Conservation (phyloP, 1,284 basidiomycete genomes). For the Naganishia liquefaciens region DNA sequence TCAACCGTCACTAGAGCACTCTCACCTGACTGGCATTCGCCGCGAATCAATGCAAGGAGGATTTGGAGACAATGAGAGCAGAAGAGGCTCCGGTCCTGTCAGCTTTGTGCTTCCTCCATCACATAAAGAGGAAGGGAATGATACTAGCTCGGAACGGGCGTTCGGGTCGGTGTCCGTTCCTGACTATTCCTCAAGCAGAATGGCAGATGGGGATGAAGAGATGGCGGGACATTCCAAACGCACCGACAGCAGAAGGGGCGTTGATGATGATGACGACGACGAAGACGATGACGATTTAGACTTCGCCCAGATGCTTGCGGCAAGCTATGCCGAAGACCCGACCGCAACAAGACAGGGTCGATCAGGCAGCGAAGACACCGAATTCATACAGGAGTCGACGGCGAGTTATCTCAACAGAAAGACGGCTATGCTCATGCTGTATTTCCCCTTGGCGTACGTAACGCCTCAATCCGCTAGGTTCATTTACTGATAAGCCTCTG, state of each 20-base stretch:
- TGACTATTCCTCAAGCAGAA: slow-evolving; percentile 2
- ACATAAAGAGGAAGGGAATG: slow-evolving; percentile 16
- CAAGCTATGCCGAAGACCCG: slow-evolving; percentile 32
- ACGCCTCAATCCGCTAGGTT: background rate
- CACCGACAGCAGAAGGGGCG: slow-evolving; percentile 16
- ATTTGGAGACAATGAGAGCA: slow-evolving; percentile 15
- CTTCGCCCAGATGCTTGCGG: slow-evolving; percentile 44
- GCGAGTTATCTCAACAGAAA: slow-evolving; percentile 54
- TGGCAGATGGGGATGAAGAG: background rate
- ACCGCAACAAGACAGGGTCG: slow-evolving; percentile 37
- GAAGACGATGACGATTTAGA: slow-evolving; percentile 41
- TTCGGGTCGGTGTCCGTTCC: background rate
- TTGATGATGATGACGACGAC: slow-evolving; percentile 40
- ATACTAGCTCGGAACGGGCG: slow-evolving; percentile 5
- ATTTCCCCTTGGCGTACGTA: slow-evolving; percentile 53
- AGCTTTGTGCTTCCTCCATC: slow-evolving; percentile 31
- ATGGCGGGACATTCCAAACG: too few relatives aligned
- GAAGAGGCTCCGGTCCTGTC: slow-evolving; percentile 31
- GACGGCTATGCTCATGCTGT: slow-evolving; percentile 53
- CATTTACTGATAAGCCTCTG: background rate
- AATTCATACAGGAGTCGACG: slow-evolving; percentile 52
- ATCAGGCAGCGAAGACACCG: slow-evolving; percentile 38
- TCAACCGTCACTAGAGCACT: slow-evolving; percentile 6
- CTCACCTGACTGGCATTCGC: slow-evolving; percentile 19
- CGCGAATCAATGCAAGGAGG: slow-evolving; percentile 13